Percentiles rank a stretch among this genome's conserved stretches.
Evolutionary conservation across 306 rosid genomes (phyloP).

Genomic region (Chamaecrista fasciculata): DNA sequence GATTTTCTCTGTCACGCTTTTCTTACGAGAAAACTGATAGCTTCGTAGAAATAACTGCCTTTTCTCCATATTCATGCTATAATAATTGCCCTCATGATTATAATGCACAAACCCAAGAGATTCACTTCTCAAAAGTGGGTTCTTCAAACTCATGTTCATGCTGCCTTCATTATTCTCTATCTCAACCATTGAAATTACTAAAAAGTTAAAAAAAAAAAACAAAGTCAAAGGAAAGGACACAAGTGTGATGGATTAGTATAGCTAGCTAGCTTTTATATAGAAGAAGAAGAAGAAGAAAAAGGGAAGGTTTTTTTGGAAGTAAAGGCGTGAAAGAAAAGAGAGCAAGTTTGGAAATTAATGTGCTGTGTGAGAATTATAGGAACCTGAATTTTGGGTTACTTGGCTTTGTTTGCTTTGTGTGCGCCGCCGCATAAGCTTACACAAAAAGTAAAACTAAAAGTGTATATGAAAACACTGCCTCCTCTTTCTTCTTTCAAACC

Average conservation of each 20-base stretch:
- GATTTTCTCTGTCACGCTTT: conserved; percentile 59
- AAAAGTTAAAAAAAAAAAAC: neutral
- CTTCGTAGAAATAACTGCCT: conserved; percentile 80
- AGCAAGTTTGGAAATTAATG: neutral
- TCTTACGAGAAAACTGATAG: conserved; percentile 76
- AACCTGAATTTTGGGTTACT: conserved; percentile 28
- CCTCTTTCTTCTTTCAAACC: neutral
- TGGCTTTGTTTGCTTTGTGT: conserved; percentile 27
- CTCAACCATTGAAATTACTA: conserved; percentile 31
- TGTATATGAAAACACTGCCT: too few species aligned
- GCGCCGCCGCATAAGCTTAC: conserved; percentile 46
- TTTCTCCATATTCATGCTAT: conserved; percentile 62
- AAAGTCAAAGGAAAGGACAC: too few species aligned
- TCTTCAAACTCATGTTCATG: conserved; percentile 34
- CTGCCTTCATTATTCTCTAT: conserved; percentile 21
- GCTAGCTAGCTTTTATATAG: too few species aligned
- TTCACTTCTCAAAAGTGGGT: conserved; percentile 50
- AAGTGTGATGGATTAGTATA: too few species aligned
- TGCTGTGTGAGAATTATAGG: conserved; percentile 23
- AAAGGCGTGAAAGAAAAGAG: neutral
- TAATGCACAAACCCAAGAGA: conserved; percentile 47
- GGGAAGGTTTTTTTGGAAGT: neutral
- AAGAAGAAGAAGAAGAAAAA: neutral
- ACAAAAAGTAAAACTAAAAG: too few species aligned
- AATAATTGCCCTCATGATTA: too few species aligned